A percentile compares a stretch with the other conserved stretches of the same genome.
Evolutionary conservation across 2,329 filamentous ascomycete genomes (phyloP).

Genomic region (Pseudocercospora vitis): DNA sequence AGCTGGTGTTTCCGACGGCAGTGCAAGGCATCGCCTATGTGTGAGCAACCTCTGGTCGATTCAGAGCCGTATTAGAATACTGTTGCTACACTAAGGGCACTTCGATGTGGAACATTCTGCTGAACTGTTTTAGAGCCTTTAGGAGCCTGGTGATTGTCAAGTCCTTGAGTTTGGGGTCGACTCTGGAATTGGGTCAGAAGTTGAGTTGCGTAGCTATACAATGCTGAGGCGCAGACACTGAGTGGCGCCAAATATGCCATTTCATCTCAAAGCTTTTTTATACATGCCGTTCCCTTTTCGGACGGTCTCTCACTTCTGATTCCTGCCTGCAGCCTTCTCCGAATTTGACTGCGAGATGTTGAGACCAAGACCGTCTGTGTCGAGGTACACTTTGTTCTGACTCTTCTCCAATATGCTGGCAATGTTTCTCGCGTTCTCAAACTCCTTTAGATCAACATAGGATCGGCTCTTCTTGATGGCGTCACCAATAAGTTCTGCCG

Average conservation of each 20-base stretch:
- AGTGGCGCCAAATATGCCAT: not conserved
- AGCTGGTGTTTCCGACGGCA: too few relatives aligned
- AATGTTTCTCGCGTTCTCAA: conserved; percentile 91
- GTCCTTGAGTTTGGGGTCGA: too few relatives aligned
- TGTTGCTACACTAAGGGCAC: too few relatives aligned
- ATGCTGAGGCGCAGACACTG: not conserved
- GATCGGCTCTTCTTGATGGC: conserved; percentile 99
- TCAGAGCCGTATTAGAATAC: too few relatives aligned
- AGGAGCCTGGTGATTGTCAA: too few relatives aligned
- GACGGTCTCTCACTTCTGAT: not conserved
- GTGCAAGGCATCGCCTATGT: too few relatives aligned
- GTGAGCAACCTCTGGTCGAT: too few relatives aligned
- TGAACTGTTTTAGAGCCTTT: too few relatives aligned
- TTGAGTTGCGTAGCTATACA: conserved; percentile 18
- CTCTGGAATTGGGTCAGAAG: conserved; percentile 6
- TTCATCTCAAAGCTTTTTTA: conserved; percentile 3
- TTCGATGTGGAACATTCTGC: too few relatives aligned
- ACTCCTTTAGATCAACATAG: conserved; percentile 95
- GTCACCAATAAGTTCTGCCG: conserved; percentile 95
- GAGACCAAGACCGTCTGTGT: conserved; percentile 84
- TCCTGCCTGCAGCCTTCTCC: conserved; percentile 19
- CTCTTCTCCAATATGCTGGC: conserved; percentile 85
- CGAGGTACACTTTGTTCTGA: conserved; percentile 91
- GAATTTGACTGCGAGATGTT: conserved; percentile 62
- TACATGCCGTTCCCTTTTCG: not conserved